phyloP scores from a whole-genome alignment of 129 eudicot species.

The Scalesia atractyloides region DNA sequence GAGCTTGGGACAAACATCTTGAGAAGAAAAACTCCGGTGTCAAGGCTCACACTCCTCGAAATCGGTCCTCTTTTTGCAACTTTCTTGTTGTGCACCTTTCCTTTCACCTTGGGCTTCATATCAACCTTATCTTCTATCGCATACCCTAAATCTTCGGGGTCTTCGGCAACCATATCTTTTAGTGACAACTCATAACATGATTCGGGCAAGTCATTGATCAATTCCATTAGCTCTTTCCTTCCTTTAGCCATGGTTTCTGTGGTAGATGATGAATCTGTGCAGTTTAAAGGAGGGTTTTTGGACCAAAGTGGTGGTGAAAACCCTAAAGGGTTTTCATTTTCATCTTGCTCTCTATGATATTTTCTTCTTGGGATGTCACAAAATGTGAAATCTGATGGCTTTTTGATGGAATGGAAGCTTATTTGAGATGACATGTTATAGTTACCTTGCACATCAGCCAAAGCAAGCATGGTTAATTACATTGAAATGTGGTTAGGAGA shows the following conservation, averaged over 20 bases:
- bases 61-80: slow-evolving; percentile 19
- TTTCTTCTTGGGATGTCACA: slow-evolving; percentile 25
- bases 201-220: slow-evolving; percentile 26
- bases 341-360: background rate
- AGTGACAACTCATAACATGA: slow-evolving; percentile 33
- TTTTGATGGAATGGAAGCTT: slow-evolving; percentile 4
- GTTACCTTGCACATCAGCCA: slow-evolving; percentile 3
- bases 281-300: background rate
- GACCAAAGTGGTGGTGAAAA: slow-evolving; percentile 28
- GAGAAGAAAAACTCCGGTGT: slow-evolving; percentile 51
- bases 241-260: slow-evolving; percentile 10
- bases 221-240: slow-evolving; percentile 34
- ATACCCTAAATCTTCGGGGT: slow-evolving; percentile 8
- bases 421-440: slow-evolving; percentile 28
- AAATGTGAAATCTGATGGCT: slow-evolving; percentile 30
- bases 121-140: background rate
- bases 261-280: slow-evolving; percentile 3
- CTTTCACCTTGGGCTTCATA: slow-evolving; percentile 6
- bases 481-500: slow-evolving; percentile 5
- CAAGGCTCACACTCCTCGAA: slow-evolving; percentile 59
- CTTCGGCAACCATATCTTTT: slow-evolving; percentile 27
- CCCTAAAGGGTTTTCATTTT: background rate
- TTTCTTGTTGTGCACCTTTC: slow-evolving; percentile 25
- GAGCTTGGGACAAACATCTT: slow-evolving; percentile 36
- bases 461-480: slow-evolving; percentile 18